Percentiles rank a stretch among this genome's conserved stretches.
These are phyloP conservation scores for Astragalus membranaceus DNA, from an alignment of 306 rosid species.

Conservation along the genomic window DNA sequence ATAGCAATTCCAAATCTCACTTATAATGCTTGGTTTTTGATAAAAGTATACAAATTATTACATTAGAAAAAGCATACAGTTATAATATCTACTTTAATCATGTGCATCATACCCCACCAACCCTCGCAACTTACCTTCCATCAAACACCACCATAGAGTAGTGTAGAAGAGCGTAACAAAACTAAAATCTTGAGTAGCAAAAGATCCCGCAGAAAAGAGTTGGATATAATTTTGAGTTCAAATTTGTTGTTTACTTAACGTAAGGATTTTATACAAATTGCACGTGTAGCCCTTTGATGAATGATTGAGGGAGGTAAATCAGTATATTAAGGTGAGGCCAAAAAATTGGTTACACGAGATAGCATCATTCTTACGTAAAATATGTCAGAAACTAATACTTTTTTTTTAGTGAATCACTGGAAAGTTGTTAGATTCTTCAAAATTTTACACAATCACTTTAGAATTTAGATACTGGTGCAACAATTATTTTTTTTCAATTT, in stretches of 20 bases:
- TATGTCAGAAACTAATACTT: background rate
- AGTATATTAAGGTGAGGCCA: background rate
- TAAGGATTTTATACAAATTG: background rate
- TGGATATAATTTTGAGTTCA: conserved; percentile 16
- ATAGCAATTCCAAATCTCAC: conserved; percentile 12
- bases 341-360: background rate
- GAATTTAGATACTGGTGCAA: background rate
- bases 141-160: conserved; percentile 7
- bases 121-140: background rate
- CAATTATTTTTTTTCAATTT: background rate
- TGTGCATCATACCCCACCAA: conserved; percentile 5
- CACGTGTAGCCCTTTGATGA: background rate
- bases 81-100: background rate
- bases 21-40: background rate
- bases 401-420: conserved; percentile 7
- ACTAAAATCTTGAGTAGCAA: conserved; percentile 18
- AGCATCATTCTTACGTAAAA: background rate
- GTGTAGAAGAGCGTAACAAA: conserved; percentile 10
- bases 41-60: background rate
- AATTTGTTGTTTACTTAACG: conserved; percentile 21
- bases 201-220: background rate
- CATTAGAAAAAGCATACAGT: conserved; percentile 1
- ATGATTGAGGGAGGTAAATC: background rate
- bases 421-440: conserved; percentile 2
- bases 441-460: background rate